Conservation (phyloP, 108 stramenopile species). For the Seminavis robusta region DNA sequence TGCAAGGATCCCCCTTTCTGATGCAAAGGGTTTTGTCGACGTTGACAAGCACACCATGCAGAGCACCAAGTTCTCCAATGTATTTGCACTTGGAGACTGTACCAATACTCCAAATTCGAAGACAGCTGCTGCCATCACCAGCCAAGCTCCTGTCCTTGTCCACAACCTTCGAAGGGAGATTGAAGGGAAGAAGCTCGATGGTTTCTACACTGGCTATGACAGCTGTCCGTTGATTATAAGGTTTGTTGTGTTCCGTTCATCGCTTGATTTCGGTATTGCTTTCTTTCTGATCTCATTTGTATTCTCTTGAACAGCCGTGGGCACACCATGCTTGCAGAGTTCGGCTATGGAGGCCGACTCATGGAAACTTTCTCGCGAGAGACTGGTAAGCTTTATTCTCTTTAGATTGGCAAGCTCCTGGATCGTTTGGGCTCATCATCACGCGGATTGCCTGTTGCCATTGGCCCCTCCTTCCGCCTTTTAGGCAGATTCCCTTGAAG, state of each 20-base stretch:
- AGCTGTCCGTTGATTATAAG: conserved; percentile 34
- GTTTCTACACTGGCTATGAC: conserved; percentile 30
- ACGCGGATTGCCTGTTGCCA: too few relatives aligned
- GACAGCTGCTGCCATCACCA: conserved; percentile 38
- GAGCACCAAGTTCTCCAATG: conserved; percentile 27
- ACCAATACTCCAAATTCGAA: conserved; percentile 36
- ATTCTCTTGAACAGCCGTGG: conserved; percentile 16
- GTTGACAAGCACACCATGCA: conserved; percentile 35
- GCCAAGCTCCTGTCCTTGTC: conserved; percentile 32
- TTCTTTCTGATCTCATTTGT: too few relatives aligned
- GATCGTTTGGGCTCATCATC: too few relatives aligned
- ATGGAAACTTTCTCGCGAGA: conserved; percentile 39
- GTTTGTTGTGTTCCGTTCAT: too few relatives aligned
- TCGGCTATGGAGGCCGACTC: conserved; percentile 28
- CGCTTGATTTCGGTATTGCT: too few relatives aligned
- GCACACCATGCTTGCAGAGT: conserved; percentile 38
- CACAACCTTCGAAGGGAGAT: conserved; percentile 29
- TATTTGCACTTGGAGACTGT: conserved; percentile 40
- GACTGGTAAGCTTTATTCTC: too few relatives aligned
- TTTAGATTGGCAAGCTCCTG: too few relatives aligned
- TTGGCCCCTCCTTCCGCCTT: too few relatives aligned
- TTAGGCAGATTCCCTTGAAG: too few relatives aligned
- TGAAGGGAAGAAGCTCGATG: conserved; percentile 16
- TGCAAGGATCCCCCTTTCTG: conserved; percentile 18
- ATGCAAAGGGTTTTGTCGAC: conserved; percentile 28